phyloP scores from a whole-genome alignment of 495 filamentous ascomycete species.

The Penicillium nucicola region DNA sequence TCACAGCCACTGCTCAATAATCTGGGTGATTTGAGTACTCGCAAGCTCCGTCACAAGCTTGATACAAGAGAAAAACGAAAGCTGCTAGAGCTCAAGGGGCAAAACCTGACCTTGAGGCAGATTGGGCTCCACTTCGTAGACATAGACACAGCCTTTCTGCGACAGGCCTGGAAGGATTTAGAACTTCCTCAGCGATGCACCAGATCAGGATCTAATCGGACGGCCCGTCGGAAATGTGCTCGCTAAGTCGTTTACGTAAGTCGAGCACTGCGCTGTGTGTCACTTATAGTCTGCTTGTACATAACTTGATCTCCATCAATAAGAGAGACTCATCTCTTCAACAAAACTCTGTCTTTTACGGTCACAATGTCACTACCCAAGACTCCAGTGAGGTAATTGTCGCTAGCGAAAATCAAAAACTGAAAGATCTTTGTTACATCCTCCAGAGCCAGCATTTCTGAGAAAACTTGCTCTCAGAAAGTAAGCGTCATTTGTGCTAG shows the following conservation, averaged over 20 bases:
- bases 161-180: slow-evolving; percentile 8
- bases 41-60: background rate
- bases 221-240: no score
- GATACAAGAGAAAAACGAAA: background rate
- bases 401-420: background rate
- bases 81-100: background rate
- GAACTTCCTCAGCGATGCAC: slow-evolving; percentile 10
- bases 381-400: background rate
- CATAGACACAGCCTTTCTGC: slow-evolving; percentile 7
- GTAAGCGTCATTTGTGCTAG: background rate
- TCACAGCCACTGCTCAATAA: no score
- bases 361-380: background rate
- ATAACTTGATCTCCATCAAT: no score
- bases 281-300: no score
- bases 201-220: slow-evolving; percentile 6
- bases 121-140: slow-evolving; percentile 5
- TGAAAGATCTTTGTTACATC: background rate
- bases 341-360: background rate
- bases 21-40: background rate
- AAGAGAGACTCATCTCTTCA: background rate
- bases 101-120: slow-evolving; percentile 1
- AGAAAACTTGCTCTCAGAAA: background rate
- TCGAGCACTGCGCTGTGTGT: no score
- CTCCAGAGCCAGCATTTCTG: background rate
- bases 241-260: no score